phyloP scores from a whole-genome alignment of 2,329 filamentous ascomycete genomes.

The Mycosphaerella sp. region DNA sequence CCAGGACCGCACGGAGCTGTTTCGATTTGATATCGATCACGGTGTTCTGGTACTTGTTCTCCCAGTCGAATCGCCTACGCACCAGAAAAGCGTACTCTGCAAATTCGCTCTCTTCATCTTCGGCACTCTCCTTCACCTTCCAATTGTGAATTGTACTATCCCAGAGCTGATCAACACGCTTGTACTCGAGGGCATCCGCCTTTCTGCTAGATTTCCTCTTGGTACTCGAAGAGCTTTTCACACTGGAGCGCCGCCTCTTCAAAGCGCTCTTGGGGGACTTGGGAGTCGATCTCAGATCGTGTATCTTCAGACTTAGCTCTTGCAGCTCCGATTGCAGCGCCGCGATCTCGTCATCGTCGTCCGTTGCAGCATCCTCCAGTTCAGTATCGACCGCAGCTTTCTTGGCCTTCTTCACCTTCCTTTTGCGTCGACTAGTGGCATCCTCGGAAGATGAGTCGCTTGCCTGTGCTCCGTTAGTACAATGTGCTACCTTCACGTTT shows the following conservation, averaged over 20 bases:
- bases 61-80: slow-evolving; percentile 73
- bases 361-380: slow-evolving; percentile 16
- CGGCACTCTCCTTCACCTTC: slow-evolving; percentile 60
- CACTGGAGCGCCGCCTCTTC: slow-evolving; percentile 20
- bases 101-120: slow-evolving; percentile 62
- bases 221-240: slow-evolving; percentile 16
- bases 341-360: slow-evolving; percentile 14
- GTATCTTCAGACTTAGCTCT: slow-evolving; percentile 19
- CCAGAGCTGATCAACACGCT: slow-evolving; percentile 60
- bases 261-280: slow-evolving; percentile 13
- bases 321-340: slow-evolving; percentile 18
- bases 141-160: slow-evolving; percentile 55
- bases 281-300: slow-evolving; percentile 16
- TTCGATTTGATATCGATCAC: slow-evolving; percentile 82
- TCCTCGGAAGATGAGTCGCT: slow-evolving; percentile 20
- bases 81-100: slow-evolving; percentile 79
- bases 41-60: slow-evolving; percentile 70
- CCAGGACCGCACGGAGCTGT: slow-evolving; percentile 62
- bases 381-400: slow-evolving; percentile 13
- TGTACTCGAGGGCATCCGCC: slow-evolving; percentile 53
- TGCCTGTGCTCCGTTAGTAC: background rate
- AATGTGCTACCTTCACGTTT: background rate
- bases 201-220: slow-evolving; percentile 19
- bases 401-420: slow-evolving; percentile 21
- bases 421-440: slow-evolving; percentile 20